Conservation (phyloP, 2,329 filamentous ascomycete genomes). For the Cryoendolithus antarcticus region DNA sequence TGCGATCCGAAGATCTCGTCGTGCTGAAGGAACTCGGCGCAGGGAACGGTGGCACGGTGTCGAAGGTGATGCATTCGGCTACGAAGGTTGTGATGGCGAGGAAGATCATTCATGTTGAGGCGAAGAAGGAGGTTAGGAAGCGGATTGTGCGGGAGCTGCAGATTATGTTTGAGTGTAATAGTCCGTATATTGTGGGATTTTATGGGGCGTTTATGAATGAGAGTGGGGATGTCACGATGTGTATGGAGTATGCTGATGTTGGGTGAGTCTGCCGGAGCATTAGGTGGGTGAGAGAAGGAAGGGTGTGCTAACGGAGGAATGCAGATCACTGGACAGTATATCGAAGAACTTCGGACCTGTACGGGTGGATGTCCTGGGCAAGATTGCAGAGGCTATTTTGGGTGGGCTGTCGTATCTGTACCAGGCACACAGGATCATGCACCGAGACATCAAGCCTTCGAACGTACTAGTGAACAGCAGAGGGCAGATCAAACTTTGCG, state of each 20-base stretch:
- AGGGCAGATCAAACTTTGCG: conserved; percentile 91
- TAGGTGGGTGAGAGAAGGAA: background rate
- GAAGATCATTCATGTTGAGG: conserved; percentile 98
- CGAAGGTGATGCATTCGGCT: conserved; percentile 89
- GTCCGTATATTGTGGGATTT: conserved; percentile 92
- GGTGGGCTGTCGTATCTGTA: conserved; percentile 93
- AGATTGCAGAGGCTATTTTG: conserved; percentile 91
- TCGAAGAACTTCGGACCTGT: conserved; percentile 92
- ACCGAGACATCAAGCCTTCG: conserved; percentile 95
- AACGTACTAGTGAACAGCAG: conserved; percentile 94
- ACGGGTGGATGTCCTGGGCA: conserved; percentile 89
- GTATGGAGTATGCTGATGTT: conserved; percentile 99
- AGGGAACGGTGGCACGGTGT: conserved; percentile 94
- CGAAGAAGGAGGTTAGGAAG: conserved; percentile 92
- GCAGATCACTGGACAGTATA: conserved; percentile 79
- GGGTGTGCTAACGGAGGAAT: conserved; percentile 5
- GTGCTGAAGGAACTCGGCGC: conserved; percentile 89
- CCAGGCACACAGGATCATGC: conserved; percentile 93
- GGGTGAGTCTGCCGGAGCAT: conserved; percentile 51
- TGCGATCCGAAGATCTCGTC: conserved; percentile 83
- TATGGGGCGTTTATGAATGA: conserved; percentile 96
- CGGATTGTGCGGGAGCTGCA: conserved; percentile 94
- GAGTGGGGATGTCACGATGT: conserved; percentile 96
- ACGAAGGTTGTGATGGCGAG: conserved; percentile 95
- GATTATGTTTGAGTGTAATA: conserved; percentile 97